These are phyloP conservation scores for Barbatosphaeria neglecta DNA, from an alignment of 495 filamentous ascomycete genomes.

Conservation along the genomic window DNA sequence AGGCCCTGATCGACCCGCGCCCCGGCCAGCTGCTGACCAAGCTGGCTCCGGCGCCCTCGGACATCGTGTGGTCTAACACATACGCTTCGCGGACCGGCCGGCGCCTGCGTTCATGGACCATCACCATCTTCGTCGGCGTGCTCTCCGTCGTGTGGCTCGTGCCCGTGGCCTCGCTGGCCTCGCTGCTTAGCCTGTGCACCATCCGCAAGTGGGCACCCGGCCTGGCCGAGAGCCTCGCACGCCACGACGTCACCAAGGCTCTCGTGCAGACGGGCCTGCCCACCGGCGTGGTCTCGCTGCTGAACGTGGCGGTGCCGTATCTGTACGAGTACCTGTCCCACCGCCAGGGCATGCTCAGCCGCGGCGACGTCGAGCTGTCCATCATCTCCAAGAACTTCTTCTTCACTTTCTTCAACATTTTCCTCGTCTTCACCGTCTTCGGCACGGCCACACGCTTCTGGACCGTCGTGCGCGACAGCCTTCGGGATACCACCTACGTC, in stretches of 20 bases:
- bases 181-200: constrained; percentile 61
- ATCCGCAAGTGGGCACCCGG: constrained; percentile 61
- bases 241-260: constrained; percentile 55
- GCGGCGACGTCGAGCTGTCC: constrained; percentile 88
- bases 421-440: constrained; percentile 85
- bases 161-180: constrained; percentile 70
- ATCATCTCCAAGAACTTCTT: constrained; percentile 98
- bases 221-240: constrained; percentile 54
- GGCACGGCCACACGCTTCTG: constrained; percentile 68
- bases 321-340: constrained; percentile 89
- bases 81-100: constrained; percentile 68
- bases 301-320: constrained; percentile 85
- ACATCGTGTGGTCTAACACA: constrained; percentile 88
- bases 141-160: constrained; percentile 84
- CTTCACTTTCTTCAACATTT: constrained; percentile 98
- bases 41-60: constrained; percentile 73
- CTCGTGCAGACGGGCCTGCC: constrained; percentile 82
- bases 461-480: constrained; percentile 55
- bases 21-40: constrained; percentile 78
- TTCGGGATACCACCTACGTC: constrained; percentile 68
- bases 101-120: constrained; percentile 64
- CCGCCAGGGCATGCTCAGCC: constrained; percentile 86
- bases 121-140: constrained; percentile 70
- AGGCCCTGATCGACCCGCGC: constrained; percentile 80
- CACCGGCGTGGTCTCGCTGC: constrained; percentile 67